These are phyloP conservation scores for Curvularia verruculosa DNA, from an alignment of 2,329 filamentous ascomycete species.

Conservation along the genomic window DNA sequence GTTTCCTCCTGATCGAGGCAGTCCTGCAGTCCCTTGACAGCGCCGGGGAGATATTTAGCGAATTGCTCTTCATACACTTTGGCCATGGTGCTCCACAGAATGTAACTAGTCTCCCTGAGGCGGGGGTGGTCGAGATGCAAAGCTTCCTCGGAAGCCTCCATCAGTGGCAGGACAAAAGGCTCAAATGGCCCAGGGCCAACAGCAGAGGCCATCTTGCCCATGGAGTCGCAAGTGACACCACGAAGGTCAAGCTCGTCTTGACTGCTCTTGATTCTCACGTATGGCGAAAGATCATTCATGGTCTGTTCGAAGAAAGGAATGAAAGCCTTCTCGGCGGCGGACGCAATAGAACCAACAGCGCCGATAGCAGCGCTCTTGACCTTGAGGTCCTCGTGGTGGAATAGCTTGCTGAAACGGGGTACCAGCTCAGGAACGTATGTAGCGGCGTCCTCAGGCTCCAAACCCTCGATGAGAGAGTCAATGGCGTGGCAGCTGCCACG, in stretches of 20 bases:
- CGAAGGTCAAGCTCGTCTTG: conserved; percentile 90
- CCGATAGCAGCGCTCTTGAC: conserved; percentile 89
- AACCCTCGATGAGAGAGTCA: conserved; percentile 85
- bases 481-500: conserved; percentile 88
- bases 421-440: conserved; percentile 84
- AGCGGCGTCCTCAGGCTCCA: conserved; percentile 80
- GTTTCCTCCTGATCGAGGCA: conserved; percentile 89
- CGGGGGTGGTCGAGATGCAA: conserved; percentile 86
- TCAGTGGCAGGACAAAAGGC: conserved; percentile 86
- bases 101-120: conserved; percentile 94
- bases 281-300: conserved; percentile 86
- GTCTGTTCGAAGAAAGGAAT: conserved; percentile 89
- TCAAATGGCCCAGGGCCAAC: conserved; percentile 87
- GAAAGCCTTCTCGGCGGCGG: conserved; percentile 81
- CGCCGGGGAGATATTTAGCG: conserved; percentile 75
- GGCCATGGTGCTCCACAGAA: conserved; percentile 92
- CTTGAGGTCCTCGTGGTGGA: conserved; percentile 83
- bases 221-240: conserved; percentile 86
- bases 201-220: conserved; percentile 89
- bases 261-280: conserved; percentile 82
- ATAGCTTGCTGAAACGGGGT: conserved; percentile 80
- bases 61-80: conserved; percentile 92
- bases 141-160: conserved; percentile 91
- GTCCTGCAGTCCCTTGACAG: conserved; percentile 79
- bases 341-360: conserved; percentile 88